Conservation (phyloP, 2,329 filamentous ascomycete genomes). For the Hymenoscyphus linearis region DNA sequence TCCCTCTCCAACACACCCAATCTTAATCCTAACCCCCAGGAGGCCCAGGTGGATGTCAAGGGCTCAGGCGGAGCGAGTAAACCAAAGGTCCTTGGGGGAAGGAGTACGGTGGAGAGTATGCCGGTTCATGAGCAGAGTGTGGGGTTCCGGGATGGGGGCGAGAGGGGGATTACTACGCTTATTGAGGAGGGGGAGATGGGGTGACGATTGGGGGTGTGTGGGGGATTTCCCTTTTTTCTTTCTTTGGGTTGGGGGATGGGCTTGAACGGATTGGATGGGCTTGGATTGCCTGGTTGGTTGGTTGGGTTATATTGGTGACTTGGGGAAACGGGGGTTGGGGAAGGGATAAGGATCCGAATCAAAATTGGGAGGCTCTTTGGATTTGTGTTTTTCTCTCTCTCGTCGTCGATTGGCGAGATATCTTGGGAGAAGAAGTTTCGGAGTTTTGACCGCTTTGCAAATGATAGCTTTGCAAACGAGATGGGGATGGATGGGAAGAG, state of each 20-base stretch:
- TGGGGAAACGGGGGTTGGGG: too few relatives aligned
- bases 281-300: neutral
- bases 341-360: too few relatives aligned
- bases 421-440: too few relatives aligned
- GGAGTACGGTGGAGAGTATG: slow-evolving; percentile 24
- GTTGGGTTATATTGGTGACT: too few relatives aligned
- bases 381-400: too few relatives aligned
- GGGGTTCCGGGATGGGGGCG: slow-evolving; percentile 26
- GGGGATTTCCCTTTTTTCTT: neutral
- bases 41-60: slow-evolving; percentile 1
- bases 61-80: slow-evolving; percentile 15
- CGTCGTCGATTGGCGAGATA: too few relatives aligned
- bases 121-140: slow-evolving; percentile 23
- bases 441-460: too few relatives aligned
- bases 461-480: too few relatives aligned
- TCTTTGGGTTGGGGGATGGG: neutral
- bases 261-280: neutral
- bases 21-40: slow-evolving; percentile 13
- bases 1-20: slow-evolving; percentile 16
- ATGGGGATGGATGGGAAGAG: too few relatives aligned
- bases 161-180: slow-evolving; percentile 28
- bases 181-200: slow-evolving; percentile 19
- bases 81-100: slow-evolving; percentile 18
- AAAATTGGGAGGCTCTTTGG: too few relatives aligned
- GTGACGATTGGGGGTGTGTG: neutral